Evolutionary conservation across 192 early-diverging fungal species (phyloP).

Genomic region (Rhizophagus clarus): DNA sequence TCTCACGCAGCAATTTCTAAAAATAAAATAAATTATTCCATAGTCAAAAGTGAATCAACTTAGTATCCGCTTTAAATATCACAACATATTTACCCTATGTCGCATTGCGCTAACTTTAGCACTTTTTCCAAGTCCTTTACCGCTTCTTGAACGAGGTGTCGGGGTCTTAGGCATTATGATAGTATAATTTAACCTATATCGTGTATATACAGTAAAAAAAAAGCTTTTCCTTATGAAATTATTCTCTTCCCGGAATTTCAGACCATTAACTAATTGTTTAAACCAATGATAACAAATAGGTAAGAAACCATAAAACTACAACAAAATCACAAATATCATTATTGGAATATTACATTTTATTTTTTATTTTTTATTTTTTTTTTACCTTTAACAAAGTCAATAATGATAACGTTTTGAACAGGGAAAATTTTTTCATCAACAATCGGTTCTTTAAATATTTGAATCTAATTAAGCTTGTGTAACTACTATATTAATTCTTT

Average conservation of each 20-base stretch:
- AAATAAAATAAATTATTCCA: neutral
- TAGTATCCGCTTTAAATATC: neutral
- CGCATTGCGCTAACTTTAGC: neutral
- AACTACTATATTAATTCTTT: neutral
- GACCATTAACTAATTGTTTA: too few relatives aligned
- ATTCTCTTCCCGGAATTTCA: neutral
- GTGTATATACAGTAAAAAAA: neutral
- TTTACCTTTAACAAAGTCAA: neutral
- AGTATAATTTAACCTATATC: neutral
- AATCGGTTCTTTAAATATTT: neutral
- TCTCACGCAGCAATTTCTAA: conserved; percentile 7
- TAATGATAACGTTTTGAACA: neutral
- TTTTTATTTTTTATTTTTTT: neutral
- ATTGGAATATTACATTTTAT: neutral
- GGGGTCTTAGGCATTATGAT: neutral
- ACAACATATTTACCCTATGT: neutral
- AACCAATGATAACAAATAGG: neutral
- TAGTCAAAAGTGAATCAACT: too few relatives aligned
- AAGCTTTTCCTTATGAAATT: neutral
- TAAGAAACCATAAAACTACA: neutral
- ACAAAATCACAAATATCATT: neutral
- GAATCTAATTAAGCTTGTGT: neutral
- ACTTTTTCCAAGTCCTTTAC: conserved; percentile 10
- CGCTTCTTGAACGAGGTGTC: neutral
- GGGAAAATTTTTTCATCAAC: neutral